Conservation (phyloP, 2,329 filamentous ascomycete species). For the Fusarium sp. region DNA sequence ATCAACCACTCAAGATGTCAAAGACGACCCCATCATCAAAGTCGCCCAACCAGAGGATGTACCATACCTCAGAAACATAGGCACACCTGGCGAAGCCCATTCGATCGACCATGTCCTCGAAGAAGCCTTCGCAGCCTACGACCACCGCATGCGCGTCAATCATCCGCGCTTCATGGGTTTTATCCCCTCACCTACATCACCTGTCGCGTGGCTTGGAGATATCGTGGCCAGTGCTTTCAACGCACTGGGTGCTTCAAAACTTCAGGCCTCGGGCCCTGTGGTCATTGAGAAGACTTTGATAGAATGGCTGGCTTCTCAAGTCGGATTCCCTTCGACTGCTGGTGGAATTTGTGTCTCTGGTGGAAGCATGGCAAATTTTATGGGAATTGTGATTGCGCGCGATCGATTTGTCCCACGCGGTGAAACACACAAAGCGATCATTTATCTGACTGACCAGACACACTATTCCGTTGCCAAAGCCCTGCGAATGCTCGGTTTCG, state of each 20-base stretch:
- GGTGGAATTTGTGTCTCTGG: conserved; percentile 46
- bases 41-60: conserved; percentile 26
- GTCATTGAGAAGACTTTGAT: conserved; percentile 46
- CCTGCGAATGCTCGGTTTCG: conserved; percentile 14
- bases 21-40: conserved; percentile 30
- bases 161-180: conserved; percentile 41
- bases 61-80: conserved; percentile 19
- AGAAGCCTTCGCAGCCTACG: conserved; percentile 25
- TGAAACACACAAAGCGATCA: too few relatives aligned
- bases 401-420: conserved; percentile 33
- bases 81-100: conserved; percentile 20
- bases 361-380: conserved; percentile 47
- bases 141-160: conserved; percentile 33
- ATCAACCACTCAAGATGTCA: conserved; percentile 19
- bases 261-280: conserved; percentile 42
- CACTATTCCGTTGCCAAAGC: conserved; percentile 32
- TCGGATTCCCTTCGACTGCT: conserved; percentile 34
- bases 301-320: conserved; percentile 37
- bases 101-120: conserved; percentile 27
- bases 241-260: conserved; percentile 34
- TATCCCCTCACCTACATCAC: conserved; percentile 42
- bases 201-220: conserved; percentile 45
- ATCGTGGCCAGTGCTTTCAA: conserved; percentile 41
- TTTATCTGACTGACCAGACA: conserved; percentile 28
- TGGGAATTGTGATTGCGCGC: conserved; percentile 41